Conservation (phyloP, 257 asterid species). For the Jacaranda mimosifolia region DNA sequence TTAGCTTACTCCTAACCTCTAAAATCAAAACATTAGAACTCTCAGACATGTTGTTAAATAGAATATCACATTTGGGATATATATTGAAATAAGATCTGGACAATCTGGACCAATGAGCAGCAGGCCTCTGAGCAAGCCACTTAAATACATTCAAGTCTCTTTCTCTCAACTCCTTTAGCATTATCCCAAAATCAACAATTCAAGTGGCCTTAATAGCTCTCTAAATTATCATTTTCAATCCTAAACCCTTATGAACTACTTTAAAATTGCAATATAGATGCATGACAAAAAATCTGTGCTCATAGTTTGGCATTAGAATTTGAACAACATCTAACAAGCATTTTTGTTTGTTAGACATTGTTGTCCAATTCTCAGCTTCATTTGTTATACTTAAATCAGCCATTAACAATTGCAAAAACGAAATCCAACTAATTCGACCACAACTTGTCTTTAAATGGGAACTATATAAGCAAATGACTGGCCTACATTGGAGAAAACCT, state of each 20-base stretch:
- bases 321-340: no score
- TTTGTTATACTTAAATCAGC: not conserved
- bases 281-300: constrained; percentile 25
- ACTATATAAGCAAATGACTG: not conserved
- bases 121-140: not conserved
- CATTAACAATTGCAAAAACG: not conserved
- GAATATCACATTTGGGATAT: not conserved
- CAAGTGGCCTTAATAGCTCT: not conserved
- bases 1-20: not conserved
- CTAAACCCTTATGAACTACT: not conserved
- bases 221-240: not conserved
- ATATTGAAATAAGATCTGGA: not conserved
- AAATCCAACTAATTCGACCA: not conserved
- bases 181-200: not conserved
- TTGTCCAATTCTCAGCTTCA: no score
- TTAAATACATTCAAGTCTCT: not conserved
- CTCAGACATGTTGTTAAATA: not conserved
- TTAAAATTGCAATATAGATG: constrained; percentile 1
- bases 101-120: not conserved
- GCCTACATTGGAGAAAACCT: not conserved
- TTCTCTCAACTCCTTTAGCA: not conserved
- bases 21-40: not conserved
- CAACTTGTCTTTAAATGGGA: not conserved
- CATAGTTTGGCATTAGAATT: not conserved
- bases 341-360: no score